Evolutionary conservation across 2,329 filamentous ascomycete species (phyloP).

Genomic region (Cercospora berteroae): DNA sequence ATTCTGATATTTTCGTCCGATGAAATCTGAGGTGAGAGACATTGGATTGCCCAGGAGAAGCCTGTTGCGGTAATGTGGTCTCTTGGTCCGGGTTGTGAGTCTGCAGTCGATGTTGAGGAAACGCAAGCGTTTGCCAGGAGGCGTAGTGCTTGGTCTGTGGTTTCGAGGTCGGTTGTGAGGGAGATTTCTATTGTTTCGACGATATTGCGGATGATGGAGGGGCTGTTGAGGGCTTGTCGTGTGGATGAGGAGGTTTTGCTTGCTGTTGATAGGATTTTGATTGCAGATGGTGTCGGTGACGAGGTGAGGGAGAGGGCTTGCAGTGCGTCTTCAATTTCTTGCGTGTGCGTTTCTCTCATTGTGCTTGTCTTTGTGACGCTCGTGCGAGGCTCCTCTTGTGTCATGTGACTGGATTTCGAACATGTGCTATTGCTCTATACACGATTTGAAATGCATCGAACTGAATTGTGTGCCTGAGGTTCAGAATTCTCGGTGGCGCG

Average conservation of each 20-base stretch:
- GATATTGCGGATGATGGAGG: conserved; percentile 16
- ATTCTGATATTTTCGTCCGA: conserved; percentile 12
- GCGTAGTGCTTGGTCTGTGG: conserved; percentile 24
- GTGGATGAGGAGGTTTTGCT: conserved; percentile 23
- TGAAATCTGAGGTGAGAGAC: conserved; percentile 6
- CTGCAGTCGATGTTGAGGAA: conserved; percentile 31
- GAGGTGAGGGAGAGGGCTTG: background rate
- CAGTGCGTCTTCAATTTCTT: conserved; percentile 1
- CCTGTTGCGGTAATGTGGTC: conserved; percentile 30
- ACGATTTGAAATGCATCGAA: background rate
- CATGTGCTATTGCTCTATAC: background rate
- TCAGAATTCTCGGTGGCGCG: background rate
- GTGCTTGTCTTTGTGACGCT: background rate
- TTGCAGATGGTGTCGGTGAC: background rate
- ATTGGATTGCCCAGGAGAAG: conserved; percentile 23
- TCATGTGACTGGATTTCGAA: background rate
- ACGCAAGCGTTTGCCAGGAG: conserved; percentile 37
- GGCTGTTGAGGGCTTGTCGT: conserved; percentile 19
- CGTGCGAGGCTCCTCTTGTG: background rate
- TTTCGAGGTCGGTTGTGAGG: conserved; percentile 14
- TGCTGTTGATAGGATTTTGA: conserved; percentile 23
- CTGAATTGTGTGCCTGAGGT: background rate
- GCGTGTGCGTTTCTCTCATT: background rate
- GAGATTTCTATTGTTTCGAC: conserved; percentile 17
- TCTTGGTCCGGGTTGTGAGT: conserved; percentile 13